These are phyloP conservation scores for Syncephalastrum racemosum DNA, from an alignment of 371 early-diverging fungal species.

Conservation along the genomic window DNA sequence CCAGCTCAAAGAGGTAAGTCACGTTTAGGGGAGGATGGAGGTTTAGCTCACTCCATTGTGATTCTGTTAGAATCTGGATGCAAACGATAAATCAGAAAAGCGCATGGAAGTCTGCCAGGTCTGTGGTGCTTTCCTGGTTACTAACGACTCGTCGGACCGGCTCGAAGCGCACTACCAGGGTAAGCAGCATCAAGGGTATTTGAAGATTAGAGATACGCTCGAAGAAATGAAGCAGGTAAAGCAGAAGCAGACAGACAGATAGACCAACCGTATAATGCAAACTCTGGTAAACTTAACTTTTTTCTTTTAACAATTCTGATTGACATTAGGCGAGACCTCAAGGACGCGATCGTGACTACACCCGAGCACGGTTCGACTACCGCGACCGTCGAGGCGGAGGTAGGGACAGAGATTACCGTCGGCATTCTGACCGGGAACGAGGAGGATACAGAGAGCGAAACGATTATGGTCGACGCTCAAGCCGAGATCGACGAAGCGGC, in stretches of 20 bases:
- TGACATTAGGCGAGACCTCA: slow-evolving; percentile 4
- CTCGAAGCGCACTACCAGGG: slow-evolving; percentile 87
- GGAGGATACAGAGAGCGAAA: slow-evolving; percentile 36
- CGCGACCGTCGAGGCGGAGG: slow-evolving; percentile 53
- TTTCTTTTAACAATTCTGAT: too few relatives aligned
- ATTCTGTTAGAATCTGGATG: background rate
- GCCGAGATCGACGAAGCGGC: slow-evolving; percentile 14
- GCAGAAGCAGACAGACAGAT: background rate
- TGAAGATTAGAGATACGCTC: slow-evolving; percentile 78
- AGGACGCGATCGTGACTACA: slow-evolving; percentile 27
- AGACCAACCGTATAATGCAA: background rate
- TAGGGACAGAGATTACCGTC: slow-evolving; percentile 56
- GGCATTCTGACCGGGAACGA: slow-evolving; percentile 51
- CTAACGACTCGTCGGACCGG: slow-evolving; percentile 78
- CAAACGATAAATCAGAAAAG: slow-evolving; percentile 68
- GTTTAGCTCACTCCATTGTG: slow-evolving; percentile 4
- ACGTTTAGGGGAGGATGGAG: slow-evolving; percentile 8
- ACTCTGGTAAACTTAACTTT: background rate
- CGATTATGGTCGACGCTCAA: slow-evolving; percentile 26
- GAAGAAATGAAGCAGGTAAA: slow-evolving; percentile 60
- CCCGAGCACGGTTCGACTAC: slow-evolving; percentile 51
- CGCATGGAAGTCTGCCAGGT: slow-evolving; percentile 85
- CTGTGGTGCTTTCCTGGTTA: slow-evolving; percentile 88
- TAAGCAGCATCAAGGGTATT: slow-evolving; percentile 88
- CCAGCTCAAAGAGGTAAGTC: slow-evolving; percentile 57